Percentiles rank a stretch among this genome's conserved stretches.
These are phyloP conservation scores for Paecilomyces fulvus DNA, from an alignment of 2,329 filamentous ascomycete species.

Conservation along the genomic window DNA sequence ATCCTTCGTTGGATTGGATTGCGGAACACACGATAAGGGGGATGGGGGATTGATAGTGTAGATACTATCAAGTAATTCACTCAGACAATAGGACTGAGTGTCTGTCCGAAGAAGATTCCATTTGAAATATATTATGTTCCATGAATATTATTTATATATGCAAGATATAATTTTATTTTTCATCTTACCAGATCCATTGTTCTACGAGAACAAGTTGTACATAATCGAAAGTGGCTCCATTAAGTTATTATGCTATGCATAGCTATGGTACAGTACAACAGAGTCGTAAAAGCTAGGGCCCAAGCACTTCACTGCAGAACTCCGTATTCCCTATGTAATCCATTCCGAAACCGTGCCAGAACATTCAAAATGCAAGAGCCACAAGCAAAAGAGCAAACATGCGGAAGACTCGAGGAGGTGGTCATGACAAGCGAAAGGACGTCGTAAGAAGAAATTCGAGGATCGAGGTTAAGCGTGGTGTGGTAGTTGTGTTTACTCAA, in stretches of 20 bases:
- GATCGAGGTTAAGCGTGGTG: neutral
- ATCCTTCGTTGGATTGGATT: too few relatives aligned
- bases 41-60: too few relatives aligned
- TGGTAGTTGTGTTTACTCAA: constrained; percentile 38
- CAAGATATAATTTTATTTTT: too few relatives aligned
- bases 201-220: neutral
- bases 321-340: neutral
- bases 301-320: neutral
- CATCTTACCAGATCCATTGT: neutral
- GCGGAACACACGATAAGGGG: too few relatives aligned
- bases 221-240: neutral
- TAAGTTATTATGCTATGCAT: neutral
- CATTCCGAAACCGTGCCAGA: neutral
- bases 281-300: neutral
- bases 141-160: neutral
- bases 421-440: neutral
- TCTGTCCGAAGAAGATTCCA: too few relatives aligned
- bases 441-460: neutral
- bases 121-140: too few relatives aligned
- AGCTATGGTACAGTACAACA: neutral
- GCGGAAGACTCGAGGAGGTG: neutral
- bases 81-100: too few relatives aligned
- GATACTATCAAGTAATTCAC: too few relatives aligned
- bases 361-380: neutral
- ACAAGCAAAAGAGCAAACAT: neutral